Base-by-base conservation (phyloP, 495 filamentous ascomycete genomes). In the Hyaloscypha hepaticicola region DNA sequence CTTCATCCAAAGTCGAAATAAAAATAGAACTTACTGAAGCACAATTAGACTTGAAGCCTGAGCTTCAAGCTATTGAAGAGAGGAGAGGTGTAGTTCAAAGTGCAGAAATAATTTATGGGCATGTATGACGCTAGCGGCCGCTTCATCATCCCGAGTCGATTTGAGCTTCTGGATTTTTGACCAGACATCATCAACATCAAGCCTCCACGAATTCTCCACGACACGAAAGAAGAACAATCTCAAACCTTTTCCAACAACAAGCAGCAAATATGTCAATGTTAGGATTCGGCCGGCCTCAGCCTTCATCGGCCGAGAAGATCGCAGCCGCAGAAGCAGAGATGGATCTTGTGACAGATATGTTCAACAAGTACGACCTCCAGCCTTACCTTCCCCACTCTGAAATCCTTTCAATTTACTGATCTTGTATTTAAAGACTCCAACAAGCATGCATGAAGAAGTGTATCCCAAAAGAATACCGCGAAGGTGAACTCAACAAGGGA, bases 401-500 rank as follows among this genome's bases (percentile, higher is more conserved):
- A 19, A 33, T 0, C 1, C 33, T 49, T n/a, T n/a, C n/a, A n/a
- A n/a, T n/a, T n/a, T n/a, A 16, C 5, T 48, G 62, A 34, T 21
- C 24, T 27, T 69, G 53, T 51, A 48, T 49, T 27, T 9, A 53
- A 26, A 97, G 94, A 49, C 84, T 99, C 66, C 87, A 87, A 65
- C 85, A 91, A 76, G 92, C 92, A 61, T 99, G 95, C 83, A 85
- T 88, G 64, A 85, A 88, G 75, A 99, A 99, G 79, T 99, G 95
- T 77, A 85, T 99, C 61, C 93, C 92, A 63, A 81, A 77, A 69
- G 87, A 92, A 66, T 99, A 98, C 85, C 91, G 91, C 72, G 95
- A 99, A 81, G 83, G 83, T 73, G 96, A 98, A 63, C 86, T 99
- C 66, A 95, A 96, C 84, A 99, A 99, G 82, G 95, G 95, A 82